Percentiles rank a stretch among this genome's conserved stretches.
Evolutionary conservation across 306 rosid species (phyloP).

Genomic region (Lathyrus tuberosus): DNA sequence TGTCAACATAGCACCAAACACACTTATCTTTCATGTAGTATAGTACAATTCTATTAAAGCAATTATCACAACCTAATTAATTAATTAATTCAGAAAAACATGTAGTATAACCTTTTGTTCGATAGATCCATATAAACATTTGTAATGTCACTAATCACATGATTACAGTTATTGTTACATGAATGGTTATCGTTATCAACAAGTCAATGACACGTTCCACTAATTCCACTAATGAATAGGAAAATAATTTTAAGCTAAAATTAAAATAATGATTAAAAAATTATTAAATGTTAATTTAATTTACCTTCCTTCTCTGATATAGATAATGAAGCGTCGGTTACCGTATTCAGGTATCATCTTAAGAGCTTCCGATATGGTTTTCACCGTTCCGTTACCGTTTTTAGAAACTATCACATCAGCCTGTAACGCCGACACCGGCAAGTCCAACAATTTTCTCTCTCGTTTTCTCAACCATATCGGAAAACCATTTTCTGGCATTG

Average conservation of each 20-base stretch:
- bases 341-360: conserved; percentile 70
- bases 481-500: conserved; percentile 45
- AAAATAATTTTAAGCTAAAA: not conserved
- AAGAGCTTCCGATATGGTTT: conserved; percentile 74
- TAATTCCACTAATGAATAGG: conserved; percentile 1
- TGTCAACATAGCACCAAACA: conserved; percentile 3
- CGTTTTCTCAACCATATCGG: conserved; percentile 67
- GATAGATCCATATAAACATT: not conserved
- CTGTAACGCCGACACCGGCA: conserved; percentile 60
- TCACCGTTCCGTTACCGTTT: conserved; percentile 67
- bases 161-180: conserved; percentile 24
- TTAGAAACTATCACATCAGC: conserved; percentile 74
- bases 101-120: not conserved
- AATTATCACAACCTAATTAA: not conserved
- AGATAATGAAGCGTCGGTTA: conserved; percentile 61
- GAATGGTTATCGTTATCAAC: conserved; percentile 17
- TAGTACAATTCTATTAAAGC: not conserved
- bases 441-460: conserved; percentile 66
- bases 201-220: conserved; percentile 45
- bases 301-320: conserved; percentile 97
- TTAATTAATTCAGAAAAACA: not conserved
- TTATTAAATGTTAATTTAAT: not conserved
- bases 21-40: not conserved
- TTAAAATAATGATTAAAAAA: not conserved
- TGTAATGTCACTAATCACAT: conserved; percentile 37